Evolutionary conservation across 2,329 filamentous ascomycete species (phyloP), one percentile per base, ranked within the genome.

Genomic region (Metarhizium album): DNA sequence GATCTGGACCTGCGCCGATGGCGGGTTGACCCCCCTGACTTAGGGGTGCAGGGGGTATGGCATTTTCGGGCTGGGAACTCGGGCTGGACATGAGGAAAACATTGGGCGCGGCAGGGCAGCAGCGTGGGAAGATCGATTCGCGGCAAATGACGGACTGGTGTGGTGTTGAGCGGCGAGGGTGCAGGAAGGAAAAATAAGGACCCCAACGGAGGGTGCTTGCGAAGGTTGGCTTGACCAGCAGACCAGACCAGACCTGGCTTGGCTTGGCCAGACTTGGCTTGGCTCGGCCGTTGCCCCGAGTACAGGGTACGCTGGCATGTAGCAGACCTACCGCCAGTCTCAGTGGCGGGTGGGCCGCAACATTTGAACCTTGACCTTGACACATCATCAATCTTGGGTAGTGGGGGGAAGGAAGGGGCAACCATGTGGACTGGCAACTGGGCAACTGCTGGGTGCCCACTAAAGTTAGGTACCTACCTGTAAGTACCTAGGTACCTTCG

Each of bases 51-150:
- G 71, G 65, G 64, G 62, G 63, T 75, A 75, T 72, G 74, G 73
- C 74, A 78, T 78, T 74, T 75, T 76, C 73, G 68, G 67, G 66
- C 64, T 69, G 65, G 65, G 64, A 64, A 65, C 68, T 67, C 70
- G 70, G 68, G 64, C 66, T 74, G 69, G 75, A 79, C 76, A 80
- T 80, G 76, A 73, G 75, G 70, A 68, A 67, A 69, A 74, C 76
- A 79, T 79, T 67, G 72, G 74, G 71, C 70, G 65, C 57, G 57
- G 57, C 57, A 59, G 58, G 50, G 57, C 57, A 54, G 55, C 55
- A 51, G 54, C 57, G 55, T 57, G 54, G 53, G 46, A 57, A 51
- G 50, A 49, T 53, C 50, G 54, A 56, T 58, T 57, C 56, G 58
- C 50, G 54, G 55, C 45, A 54, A 55, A 54, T 49, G 55, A 47